Percentiles rank a stretch among this genome's conserved stretches.
Evolutionary conservation across 176 grass and related monocot genomes (phyloP).

Genomic region (Carex myosuroides): DNA sequence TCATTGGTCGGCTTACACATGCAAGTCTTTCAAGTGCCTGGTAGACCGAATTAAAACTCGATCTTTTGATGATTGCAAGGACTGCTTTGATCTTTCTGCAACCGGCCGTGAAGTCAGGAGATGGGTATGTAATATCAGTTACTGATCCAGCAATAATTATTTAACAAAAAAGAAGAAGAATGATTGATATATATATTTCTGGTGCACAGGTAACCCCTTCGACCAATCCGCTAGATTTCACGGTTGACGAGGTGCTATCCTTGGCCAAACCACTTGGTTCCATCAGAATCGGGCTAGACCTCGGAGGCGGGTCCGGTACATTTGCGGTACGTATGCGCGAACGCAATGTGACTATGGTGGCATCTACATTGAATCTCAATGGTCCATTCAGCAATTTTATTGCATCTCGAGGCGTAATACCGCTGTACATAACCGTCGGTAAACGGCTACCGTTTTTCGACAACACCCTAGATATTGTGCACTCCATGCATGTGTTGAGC

Average conservation of each 20-base stretch:
- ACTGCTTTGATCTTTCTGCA: slow-evolving; percentile 33
- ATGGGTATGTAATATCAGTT: slow-evolving; percentile 14
- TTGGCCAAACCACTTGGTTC: slow-evolving; percentile 20
- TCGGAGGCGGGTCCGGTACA: slow-evolving; percentile 30
- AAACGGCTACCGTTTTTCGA: slow-evolving; percentile 41
- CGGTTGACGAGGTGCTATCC: slow-evolving; percentile 28
- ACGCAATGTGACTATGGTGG: slow-evolving; percentile 33
- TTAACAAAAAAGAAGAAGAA: not conserved
- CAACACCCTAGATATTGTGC: slow-evolving; percentile 39
- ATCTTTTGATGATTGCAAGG: slow-evolving; percentile 42
- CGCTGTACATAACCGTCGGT: slow-evolving; percentile 29
- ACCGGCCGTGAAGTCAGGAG: slow-evolving; percentile 23
- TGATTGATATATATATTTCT: not conserved
- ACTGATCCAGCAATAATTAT: not conserved
- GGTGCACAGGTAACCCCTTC: slow-evolving; percentile 19
- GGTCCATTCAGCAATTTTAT: slow-evolving; percentile 36
- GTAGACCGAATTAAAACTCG: slow-evolving; percentile 28
- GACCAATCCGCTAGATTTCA: slow-evolving; percentile 29
- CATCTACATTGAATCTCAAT: slow-evolving; percentile 40
- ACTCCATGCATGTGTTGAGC: slow-evolving; percentile 47
- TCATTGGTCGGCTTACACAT: slow-evolving; percentile 38
- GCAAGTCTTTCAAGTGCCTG: slow-evolving; percentile 37
- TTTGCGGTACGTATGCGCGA: slow-evolving; percentile 38
- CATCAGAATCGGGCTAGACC: slow-evolving; percentile 36
- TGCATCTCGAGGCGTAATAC: slow-evolving; percentile 28